Evolutionary conservation across 1,284 basidiomycete genomes (phyloP).

Genomic region (Irpex lacteus): DNA sequence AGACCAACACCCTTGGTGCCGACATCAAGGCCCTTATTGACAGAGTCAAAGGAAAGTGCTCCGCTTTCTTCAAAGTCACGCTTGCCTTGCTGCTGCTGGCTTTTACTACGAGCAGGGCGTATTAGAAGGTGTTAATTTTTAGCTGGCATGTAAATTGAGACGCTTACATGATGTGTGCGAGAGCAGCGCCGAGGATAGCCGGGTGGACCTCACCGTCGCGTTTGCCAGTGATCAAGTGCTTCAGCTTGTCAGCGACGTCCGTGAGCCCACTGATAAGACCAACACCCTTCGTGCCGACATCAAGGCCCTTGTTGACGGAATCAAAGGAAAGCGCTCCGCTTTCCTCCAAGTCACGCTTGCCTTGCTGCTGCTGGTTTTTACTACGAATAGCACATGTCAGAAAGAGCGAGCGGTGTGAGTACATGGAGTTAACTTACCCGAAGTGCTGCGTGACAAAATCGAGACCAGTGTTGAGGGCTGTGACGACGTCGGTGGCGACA

Average conservation of each 20-base stretch:
- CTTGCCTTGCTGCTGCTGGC: not conserved
- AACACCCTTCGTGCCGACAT: not conserved
- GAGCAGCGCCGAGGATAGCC: not conserved
- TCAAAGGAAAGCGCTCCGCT: not conserved
- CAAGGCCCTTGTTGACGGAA: not conserved
- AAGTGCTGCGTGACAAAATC: not conserved
- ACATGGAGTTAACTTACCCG: not conserved
- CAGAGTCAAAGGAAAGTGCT: not conserved
- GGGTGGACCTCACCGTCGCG: not conserved
- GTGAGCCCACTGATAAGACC: not conserved
- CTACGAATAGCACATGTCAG: not conserved
- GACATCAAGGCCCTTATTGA: not conserved
- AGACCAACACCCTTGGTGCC: not conserved
- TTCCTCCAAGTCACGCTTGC: not conserved
- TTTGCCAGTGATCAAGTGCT: not conserved
- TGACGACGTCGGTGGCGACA: not conserved
- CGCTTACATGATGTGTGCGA: not conserved
- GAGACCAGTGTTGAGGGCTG: not conserved
- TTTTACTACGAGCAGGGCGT: not conserved
- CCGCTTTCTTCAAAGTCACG: not conserved
- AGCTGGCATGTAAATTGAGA: not conserved
- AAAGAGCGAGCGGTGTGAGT: not conserved
- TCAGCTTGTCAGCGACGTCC: not conserved
- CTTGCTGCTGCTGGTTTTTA: not conserved
- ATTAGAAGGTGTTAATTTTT: not conserved